A percentile compares a stretch with the other conserved stretches of the same genome.
Conservation (phyloP, 2,329 filamentous ascomycete genomes). For the Aspergillus caelatus region DNA sequence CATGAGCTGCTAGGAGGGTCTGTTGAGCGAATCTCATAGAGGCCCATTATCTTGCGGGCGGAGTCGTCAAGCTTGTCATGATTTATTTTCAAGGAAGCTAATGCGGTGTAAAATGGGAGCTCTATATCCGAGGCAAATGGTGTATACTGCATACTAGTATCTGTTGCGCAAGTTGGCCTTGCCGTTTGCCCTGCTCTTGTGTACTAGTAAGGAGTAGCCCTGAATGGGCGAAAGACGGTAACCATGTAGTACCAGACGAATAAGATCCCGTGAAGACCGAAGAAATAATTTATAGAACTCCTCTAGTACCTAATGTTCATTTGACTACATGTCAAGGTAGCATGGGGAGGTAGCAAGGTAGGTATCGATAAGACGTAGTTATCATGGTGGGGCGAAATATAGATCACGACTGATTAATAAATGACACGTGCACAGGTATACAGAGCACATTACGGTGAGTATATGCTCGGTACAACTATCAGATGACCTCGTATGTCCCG, state of each 20-base stretch:
- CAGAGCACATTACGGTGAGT: too few relatives aligned
- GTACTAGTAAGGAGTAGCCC: neutral
- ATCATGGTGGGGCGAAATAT: neutral
- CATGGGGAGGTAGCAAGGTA: neutral
- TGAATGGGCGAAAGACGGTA: neutral
- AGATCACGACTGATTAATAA: neutral
- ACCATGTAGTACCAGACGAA: neutral
- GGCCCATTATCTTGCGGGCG: constrained; percentile 78
- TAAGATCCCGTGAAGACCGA: neutral
- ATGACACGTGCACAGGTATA: neutral
- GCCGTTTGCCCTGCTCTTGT: neutral
- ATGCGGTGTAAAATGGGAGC: constrained; percentile 87
- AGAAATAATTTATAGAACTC: neutral
- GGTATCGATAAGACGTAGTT: neutral
- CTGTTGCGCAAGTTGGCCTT: neutral
- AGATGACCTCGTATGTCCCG: too few relatives aligned
- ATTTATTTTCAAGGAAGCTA: constrained; percentile 93
- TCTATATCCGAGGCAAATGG: constrained; percentile 94
- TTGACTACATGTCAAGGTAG: neutral
- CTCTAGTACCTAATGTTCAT: neutral
- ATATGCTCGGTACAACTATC: too few relatives aligned
- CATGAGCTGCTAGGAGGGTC: constrained; percentile 76
- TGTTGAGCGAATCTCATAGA: constrained; percentile 80
- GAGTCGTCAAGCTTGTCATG: constrained; percentile 97
- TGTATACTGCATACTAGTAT: constrained; percentile 71